Evolutionary conservation across 73 alveolate species (phyloP).

Genomic region (Paramecium octaurelia): DNA sequence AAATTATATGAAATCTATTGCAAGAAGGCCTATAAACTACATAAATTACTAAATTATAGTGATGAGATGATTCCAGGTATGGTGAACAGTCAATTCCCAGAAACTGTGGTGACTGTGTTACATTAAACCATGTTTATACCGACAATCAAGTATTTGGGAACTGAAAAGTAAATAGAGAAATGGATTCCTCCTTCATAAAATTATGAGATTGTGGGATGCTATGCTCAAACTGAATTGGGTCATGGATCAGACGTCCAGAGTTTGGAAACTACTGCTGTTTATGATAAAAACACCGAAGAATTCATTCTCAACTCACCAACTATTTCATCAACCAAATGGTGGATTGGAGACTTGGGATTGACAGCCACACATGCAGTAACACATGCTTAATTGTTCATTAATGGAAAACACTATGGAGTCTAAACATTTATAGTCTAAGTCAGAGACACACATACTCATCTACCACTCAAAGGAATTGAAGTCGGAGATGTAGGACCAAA

Average conservation of each 20-base stretch:
- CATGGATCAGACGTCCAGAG: slow-evolving; percentile 73
- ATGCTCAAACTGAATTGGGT: slow-evolving; percentile 72
- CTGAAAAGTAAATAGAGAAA: slow-evolving; percentile 58
- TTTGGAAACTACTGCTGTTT: slow-evolving; percentile 61
- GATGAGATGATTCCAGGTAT: neutral
- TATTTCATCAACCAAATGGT: slow-evolving; percentile 60
- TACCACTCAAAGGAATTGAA: slow-evolving; percentile 62
- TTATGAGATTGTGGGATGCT: slow-evolving; percentile 59
- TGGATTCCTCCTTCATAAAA: slow-evolving; percentile 46
- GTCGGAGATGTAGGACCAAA: slow-evolving; percentile 70
- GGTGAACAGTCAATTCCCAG: slow-evolving; percentile 36
- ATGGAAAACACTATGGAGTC: slow-evolving; percentile 65
- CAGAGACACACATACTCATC: slow-evolving; percentile 58
- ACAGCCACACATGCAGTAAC: slow-evolving; percentile 69
- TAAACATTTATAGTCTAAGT: slow-evolving; percentile 68
- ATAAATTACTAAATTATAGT: slow-evolving; percentile 8
- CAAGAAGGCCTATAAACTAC: slow-evolving; percentile 28
- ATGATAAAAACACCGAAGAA: slow-evolving; percentile 61
- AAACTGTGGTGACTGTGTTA: slow-evolving; percentile 43
- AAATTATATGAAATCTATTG: slow-evolving; percentile 40
- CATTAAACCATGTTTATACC: slow-evolving; percentile 66
- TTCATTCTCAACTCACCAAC: slow-evolving; percentile 64
- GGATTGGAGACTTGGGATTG: slow-evolving; percentile 76
- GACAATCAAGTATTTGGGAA: slow-evolving; percentile 66
- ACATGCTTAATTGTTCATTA: slow-evolving; percentile 59